A percentile compares a stretch with the other conserved stretches of the same genome.
Conservation (phyloP, 345 rosid genomes). For the Eucalyptus sideroxylon region DNA sequence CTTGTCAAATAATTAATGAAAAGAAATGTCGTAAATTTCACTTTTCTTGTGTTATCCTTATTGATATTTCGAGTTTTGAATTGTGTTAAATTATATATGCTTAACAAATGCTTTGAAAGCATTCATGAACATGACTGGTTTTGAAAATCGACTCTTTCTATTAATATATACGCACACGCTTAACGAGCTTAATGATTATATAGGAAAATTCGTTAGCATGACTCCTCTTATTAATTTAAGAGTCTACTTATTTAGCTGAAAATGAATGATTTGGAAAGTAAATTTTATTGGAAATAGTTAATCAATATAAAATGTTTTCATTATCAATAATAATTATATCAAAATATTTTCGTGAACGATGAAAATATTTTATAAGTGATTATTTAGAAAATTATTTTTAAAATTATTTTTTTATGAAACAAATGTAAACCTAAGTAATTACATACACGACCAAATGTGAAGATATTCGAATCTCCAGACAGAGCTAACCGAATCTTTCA, state of each 20-base stretch:
- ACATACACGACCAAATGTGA: neutral
- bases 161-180: fast-evolving
- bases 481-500: neutral
- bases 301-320: neutral
- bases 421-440: neutral
- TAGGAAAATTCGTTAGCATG: neutral
- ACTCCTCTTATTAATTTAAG: neutral
- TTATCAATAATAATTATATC: neutral
- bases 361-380: neutral
- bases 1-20: neutral
- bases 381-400: neutral
- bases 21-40: neutral
- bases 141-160: neutral
- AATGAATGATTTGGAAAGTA: neutral
- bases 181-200: neutral
- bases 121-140: neutral
- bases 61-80: neutral
- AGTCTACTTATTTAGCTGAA: neutral
- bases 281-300: fast-evolving
- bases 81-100: neutral
- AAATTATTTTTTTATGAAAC: neutral
- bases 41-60: neutral
- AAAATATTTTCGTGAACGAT: neutral
- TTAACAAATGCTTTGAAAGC: neutral
- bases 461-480: neutral